Base-by-base conservation (phyloP, 441 rosid genomes). In the Euphorbia schlechtendalii region DNA sequence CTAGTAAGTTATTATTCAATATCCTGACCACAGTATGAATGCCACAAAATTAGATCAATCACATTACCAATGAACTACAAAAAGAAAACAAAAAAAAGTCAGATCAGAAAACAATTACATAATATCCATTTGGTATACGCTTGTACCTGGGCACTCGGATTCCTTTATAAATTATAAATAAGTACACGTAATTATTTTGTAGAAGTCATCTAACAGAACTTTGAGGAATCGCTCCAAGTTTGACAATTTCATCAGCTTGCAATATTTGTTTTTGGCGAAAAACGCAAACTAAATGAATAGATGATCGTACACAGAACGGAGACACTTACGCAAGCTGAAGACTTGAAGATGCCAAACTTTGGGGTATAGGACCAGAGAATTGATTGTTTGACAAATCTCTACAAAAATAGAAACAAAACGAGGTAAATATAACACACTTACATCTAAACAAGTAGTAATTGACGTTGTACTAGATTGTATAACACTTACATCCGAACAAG, bases 401-500 rank as follows among this genome's bases (percentile, higher is more conserved):
- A n/a, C n/a, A n/a, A n/a, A n/a, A n/a, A n/a, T n/a, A n/a, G n/a
- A n/a, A n/a, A n/a, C n/a, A n/a, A n/a, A n/a, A n/a, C n/a, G n/a
- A n/a, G n/a, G n/a, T n/a, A n/a, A n/a, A n/a, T n/a, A n/a, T n/a
- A n/a, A n/a, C n/a, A n/a, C n/a, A n/a, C n/a, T n/a, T n/a, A n/a
- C n/a, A n/a, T n/a, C n/a, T n/a, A n/a, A n/a, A n/a, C n/a, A n/a
- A n/a, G n/a, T 32, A n/a, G 49, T n/a, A n/a, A n/a, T n/a, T n/a
- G n/a, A n/a, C n/a, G n/a, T n/a, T n/a, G n/a, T n/a, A n/a, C 58
- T 48, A n/a, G n/a, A 53, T 48, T 48, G 14, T 27, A 48, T 45
- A 56, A 43, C 13, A 85, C 98, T 89, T 91, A 94, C 99, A 94
- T 73, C 61, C 72, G 78, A 60, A 67, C 76, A 60, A 94, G 96